Evolutionary conservation across 2,329 filamentous ascomycete species (phyloP).

Genomic region (Penicillium palitans): DNA sequence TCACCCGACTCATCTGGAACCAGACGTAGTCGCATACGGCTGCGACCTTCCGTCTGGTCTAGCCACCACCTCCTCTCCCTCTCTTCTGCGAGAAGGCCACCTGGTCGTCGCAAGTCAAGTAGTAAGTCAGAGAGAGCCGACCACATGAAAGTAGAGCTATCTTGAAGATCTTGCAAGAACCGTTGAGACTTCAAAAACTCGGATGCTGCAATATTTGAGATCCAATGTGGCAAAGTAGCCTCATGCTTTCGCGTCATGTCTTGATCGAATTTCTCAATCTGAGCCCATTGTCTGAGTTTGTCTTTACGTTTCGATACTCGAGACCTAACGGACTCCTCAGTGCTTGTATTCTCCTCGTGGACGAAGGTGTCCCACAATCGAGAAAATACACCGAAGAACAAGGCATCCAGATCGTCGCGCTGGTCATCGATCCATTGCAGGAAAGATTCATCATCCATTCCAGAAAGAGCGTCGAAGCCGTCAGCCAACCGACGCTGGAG

Average conservation of each 20-base stretch:
- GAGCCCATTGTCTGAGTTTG: constrained; percentile 75
- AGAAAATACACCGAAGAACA: constrained; percentile 80
- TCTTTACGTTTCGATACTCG: constrained; percentile 77
- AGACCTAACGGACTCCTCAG: constrained; percentile 69
- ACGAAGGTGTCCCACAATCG: constrained; percentile 89
- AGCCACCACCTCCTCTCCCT: constrained; percentile 78
- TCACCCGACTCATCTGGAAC: constrained; percentile 72
- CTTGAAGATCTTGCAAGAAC: constrained; percentile 86
- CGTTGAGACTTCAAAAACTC: constrained; percentile 92
- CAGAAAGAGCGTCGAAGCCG: constrained; percentile 80
- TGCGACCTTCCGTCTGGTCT: constrained; percentile 91
- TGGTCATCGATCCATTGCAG: constrained; percentile 85
- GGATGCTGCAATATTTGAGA: constrained; percentile 89
- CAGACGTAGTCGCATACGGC: constrained; percentile 87
- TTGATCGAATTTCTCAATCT: constrained; percentile 66
- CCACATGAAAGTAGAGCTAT: constrained; percentile 76
- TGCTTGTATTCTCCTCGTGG: constrained; percentile 74
- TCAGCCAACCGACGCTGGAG: constrained; percentile 71
- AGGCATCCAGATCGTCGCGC: constrained; percentile 70
- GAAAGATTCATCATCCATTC: constrained; percentile 86
- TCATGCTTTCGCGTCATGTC: constrained; percentile 79
- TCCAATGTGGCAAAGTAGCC: constrained; percentile 83
- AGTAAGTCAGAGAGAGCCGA: constrained; percentile 77
- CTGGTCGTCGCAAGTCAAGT: constrained; percentile 72
- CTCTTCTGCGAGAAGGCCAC: constrained; percentile 72